Evolutionary conservation across 169 alveolate genomes (phyloP).

Genomic region (Plasmodium falciparum): DNA sequence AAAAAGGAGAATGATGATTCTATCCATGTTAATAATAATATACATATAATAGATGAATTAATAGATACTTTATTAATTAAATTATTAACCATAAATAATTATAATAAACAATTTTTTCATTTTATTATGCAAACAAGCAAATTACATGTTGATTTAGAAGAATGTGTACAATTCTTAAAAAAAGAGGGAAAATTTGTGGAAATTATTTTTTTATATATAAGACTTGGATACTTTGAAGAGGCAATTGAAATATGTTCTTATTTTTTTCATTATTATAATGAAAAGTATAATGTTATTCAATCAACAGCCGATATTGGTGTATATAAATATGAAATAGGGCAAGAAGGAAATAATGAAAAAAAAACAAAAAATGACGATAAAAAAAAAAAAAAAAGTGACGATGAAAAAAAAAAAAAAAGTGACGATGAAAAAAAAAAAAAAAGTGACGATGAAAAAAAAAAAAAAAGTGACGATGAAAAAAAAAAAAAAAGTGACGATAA

Average conservation of each 20-base stretch:
- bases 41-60: not conserved
- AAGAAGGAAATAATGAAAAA: not conserved
- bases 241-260: slow-evolving; percentile 53
- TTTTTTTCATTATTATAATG: slow-evolving; percentile 21
- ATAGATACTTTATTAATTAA: slow-evolving; percentile 27
- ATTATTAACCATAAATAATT: slow-evolving; percentile 16
- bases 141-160: slow-evolving; percentile 18
- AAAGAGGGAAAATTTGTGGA: slow-evolving; percentile 10
- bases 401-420: not conserved
- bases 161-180: slow-evolving; percentile 35
- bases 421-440: not conserved
- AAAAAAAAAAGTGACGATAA: not conserved
- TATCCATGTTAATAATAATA: not conserved
- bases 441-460: not conserved
- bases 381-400: not conserved
- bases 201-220: slow-evolving; percentile 24
- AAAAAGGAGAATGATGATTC: not conserved
- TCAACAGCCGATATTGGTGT: not conserved
- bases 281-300: not conserved
- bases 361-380: not conserved
- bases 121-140: slow-evolving; percentile 26
- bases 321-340: not conserved
- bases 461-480: no score
- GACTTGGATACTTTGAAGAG: slow-evolving; percentile 20
- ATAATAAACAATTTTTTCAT: not conserved